phyloP scores from a whole-genome alignment of 257 asterid species.

The Voacanga thouarsii region DNA sequence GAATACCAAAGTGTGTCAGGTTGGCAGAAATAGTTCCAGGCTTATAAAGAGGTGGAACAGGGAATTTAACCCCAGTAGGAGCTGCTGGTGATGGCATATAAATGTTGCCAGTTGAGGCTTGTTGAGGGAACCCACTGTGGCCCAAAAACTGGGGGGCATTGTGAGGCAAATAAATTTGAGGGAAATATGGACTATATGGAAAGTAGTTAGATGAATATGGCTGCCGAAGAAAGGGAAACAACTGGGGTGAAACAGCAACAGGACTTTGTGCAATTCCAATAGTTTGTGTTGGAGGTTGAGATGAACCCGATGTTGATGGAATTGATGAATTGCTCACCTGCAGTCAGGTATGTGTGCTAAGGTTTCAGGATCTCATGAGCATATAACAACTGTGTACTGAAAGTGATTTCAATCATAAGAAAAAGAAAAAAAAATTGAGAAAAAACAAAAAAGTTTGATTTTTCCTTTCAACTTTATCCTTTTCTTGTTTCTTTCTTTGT shows the following conservation, averaged over 20 bases:
- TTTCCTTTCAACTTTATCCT: no score
- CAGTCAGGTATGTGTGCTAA: slow-evolving; percentile 16
- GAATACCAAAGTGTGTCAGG: slow-evolving; percentile 41
- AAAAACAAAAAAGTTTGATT: no score
- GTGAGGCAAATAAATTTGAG: slow-evolving; percentile 53
- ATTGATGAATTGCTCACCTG: slow-evolving; percentile 42
- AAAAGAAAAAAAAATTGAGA: no score
- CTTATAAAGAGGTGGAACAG: slow-evolving; percentile 38
- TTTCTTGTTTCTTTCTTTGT: no score
- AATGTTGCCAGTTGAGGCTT: slow-evolving; percentile 40
- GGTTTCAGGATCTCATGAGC: slow-evolving; percentile 15
- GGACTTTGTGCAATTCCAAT: slow-evolving; percentile 39
- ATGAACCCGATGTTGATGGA: slow-evolving; percentile 35
- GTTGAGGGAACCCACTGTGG: slow-evolving; percentile 55
- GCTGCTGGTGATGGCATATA: slow-evolving; percentile 42
- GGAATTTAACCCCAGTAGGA: slow-evolving; percentile 42
- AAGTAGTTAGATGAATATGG: slow-evolving; percentile 57
- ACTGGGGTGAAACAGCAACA: slow-evolving; percentile 40
- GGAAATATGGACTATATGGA: slow-evolving; percentile 49
- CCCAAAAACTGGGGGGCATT: slow-evolving; percentile 43
- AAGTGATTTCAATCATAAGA: neutral
- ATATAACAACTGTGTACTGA: neutral
- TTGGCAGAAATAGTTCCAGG: slow-evolving; percentile 40
- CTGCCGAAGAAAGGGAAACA: slow-evolving; percentile 43
- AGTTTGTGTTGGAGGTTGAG: slow-evolving; percentile 35